Percentiles rank a stretch among this genome's conserved stretches.
Evolutionary conservation across 2,329 filamentous ascomycete species (phyloP).

Genomic region (Elsinoe fawcettii): DNA sequence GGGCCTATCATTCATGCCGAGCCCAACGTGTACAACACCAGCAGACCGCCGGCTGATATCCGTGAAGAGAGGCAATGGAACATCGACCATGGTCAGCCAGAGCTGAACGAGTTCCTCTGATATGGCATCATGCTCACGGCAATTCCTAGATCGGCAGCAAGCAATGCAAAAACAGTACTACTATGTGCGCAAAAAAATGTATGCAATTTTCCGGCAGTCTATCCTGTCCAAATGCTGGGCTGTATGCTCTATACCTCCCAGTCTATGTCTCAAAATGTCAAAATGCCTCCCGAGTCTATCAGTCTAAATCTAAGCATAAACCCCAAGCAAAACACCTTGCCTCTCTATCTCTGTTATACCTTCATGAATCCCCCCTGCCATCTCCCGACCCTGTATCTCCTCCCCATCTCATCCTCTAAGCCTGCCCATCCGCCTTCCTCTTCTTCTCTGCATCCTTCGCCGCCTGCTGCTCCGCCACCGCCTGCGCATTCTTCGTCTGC

Average conservation of each 20-base stretch:
- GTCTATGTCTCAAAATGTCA: too few species aligned
- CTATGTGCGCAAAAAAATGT: too few species aligned
- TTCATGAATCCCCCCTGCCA: neutral
- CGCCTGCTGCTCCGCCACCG: neutral
- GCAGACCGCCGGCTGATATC: neutral
- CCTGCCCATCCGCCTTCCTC: neutral
- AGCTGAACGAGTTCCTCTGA: too few species aligned
- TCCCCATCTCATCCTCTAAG: neutral
- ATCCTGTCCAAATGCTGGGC: too few species aligned
- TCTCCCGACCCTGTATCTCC: neutral
- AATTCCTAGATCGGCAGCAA: too few species aligned
- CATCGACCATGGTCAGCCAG: neutral
- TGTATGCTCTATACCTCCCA: too few species aligned
- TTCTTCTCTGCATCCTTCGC: neutral
- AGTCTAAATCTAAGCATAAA: too few species aligned
- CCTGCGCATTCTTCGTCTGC: neutral
- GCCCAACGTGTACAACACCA: neutral
- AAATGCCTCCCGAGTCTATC: neutral
- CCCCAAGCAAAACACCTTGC: too few species aligned
- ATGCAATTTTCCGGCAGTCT: too few species aligned
- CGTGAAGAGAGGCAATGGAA: slow-evolving; percentile 1
- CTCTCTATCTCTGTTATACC: too few species aligned
- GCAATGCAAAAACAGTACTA: too few species aligned
- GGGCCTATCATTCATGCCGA: neutral
- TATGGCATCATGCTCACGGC: too few species aligned